A percentile compares a stretch with the other conserved stretches of the same genome.
These are phyloP conservation scores for Fragilaria crotonensis DNA, from an alignment of 108 stramenopile genomes.

Conservation along the genomic window DNA sequence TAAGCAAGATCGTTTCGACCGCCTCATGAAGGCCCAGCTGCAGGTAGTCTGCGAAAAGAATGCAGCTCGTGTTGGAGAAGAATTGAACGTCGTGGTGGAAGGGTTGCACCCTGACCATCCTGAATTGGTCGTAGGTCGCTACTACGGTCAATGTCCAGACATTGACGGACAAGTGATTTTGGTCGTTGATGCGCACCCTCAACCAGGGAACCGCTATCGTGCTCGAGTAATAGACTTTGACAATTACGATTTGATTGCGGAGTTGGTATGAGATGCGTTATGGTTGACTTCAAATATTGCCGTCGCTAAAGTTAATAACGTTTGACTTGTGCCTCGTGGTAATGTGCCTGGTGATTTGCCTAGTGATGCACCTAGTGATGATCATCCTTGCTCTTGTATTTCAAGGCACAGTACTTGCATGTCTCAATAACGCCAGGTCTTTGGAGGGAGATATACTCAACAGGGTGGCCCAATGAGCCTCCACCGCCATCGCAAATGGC, in stretches of 20 bases:
- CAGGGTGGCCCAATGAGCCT: constrained; percentile 92
- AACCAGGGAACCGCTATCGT: constrained; percentile 25
- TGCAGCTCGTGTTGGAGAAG: constrained; percentile 10
- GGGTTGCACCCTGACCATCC: constrained; percentile 11
- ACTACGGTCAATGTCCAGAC: constrained; percentile 41
- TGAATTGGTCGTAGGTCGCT: constrained; percentile 24
- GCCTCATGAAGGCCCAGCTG: constrained; percentile 32
- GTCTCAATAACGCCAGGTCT: constrained; percentile 47
- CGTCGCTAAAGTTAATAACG: no score
- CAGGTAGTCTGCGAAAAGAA: constrained; percentile 23
- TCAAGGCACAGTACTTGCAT: constrained; percentile 82
- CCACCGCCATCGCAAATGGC: constrained; percentile 95
- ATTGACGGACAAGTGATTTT: constrained; percentile 36
- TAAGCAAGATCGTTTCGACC: constrained; percentile 55
- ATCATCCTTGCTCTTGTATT: constrained; percentile 15
- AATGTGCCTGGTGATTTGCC: no score
- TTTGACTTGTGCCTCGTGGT: no score
- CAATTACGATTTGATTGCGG: constrained; percentile 34
- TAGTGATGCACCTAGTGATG: no score
- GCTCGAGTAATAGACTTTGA: constrained; percentile 29
- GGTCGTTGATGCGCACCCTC: neutral
- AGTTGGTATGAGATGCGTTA: no score
- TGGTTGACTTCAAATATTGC: no score
- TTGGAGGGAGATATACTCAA: constrained; percentile 84
- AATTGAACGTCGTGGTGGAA: constrained; percentile 29